Evolutionary conservation across 1,284 basidiomycete genomes (phyloP).

Genomic region (Ceraceosorus bombacis): DNA sequence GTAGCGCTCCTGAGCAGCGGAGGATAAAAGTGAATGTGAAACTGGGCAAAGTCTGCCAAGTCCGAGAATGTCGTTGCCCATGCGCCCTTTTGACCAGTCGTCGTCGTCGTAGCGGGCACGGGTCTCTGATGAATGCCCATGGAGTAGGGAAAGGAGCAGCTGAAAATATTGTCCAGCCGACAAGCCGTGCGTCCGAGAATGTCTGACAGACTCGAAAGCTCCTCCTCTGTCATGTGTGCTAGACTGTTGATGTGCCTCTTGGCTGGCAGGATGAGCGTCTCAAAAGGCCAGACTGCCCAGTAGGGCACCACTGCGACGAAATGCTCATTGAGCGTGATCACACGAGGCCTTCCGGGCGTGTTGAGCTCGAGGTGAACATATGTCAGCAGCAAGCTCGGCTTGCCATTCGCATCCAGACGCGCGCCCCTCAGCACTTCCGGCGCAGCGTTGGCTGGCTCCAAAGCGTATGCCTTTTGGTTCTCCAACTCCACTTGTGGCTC

Average conservation of each 20-base stretch:
- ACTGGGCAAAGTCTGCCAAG: constrained; percentile 56
- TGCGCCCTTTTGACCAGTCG: constrained; percentile 7
- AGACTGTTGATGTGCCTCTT: constrained; percentile 33
- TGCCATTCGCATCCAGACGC: constrained; percentile 58
- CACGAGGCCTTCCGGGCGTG: constrained; percentile 54
- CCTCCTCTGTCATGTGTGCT: constrained; percentile 24
- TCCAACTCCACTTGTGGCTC: constrained; percentile 36
- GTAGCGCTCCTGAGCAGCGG: constrained; percentile 74
- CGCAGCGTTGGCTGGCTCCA: constrained; percentile 19
- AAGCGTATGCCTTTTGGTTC: constrained; percentile 30
- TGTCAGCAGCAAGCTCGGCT: constrained; percentile 72
- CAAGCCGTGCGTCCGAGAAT: constrained; percentile 40
- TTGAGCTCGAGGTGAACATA: constrained; percentile 68
- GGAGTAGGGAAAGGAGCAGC: constrained; percentile 83
- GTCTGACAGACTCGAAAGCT: constrained; percentile 51
- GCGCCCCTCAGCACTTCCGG: constrained; percentile 43
- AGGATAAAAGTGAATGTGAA: constrained; percentile 84
- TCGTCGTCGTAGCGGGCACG: constrained; percentile 49
- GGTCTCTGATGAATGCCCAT: constrained; percentile 74
- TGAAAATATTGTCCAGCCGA: constrained; percentile 45
- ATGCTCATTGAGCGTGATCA: constrained; percentile 65
- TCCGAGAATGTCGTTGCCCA: constrained; percentile 36
- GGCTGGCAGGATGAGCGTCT: constrained; percentile 56
- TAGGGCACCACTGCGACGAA: constrained; percentile 86
- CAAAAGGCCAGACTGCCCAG: constrained; percentile 96